Evolutionary conservation across 768 basidiomycete species (phyloP).

Genomic region (Sporobolomyces pararoseus): DNA sequence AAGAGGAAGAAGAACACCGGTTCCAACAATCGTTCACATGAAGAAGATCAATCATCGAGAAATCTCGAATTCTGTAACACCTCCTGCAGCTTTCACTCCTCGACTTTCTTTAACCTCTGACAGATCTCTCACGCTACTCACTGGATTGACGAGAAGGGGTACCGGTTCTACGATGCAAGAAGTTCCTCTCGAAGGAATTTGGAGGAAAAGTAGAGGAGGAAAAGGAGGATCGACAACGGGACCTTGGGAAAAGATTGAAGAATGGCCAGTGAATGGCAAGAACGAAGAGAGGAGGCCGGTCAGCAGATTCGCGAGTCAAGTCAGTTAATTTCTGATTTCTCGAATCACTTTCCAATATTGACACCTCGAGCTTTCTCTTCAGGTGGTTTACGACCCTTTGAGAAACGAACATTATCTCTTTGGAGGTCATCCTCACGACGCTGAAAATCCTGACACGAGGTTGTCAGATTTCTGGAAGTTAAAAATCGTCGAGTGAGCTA

Average conservation of each 20-base stretch:
- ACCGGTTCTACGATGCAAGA: not conserved
- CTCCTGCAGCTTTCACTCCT: slow-evolving; percentile 28
- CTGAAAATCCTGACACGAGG: not conserved
- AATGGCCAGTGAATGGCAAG: slow-evolving; percentile 10
- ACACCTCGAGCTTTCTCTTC: not conserved
- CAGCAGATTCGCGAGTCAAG: slow-evolving; percentile 34
- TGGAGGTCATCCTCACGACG: slow-evolving; percentile 27
- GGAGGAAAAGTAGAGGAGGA: slow-evolving; percentile 6
- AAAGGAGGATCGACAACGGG: not conserved
- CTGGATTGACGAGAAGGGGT: slow-evolving; percentile 13
- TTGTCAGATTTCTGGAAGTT: slow-evolving; percentile 37
- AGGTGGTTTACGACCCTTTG: slow-evolving; percentile 39
- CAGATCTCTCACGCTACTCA: slow-evolving; percentile 27
- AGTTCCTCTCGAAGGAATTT: slow-evolving; percentile 6
- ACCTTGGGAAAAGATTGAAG: slow-evolving; percentile 13
- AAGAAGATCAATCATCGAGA: not conserved
- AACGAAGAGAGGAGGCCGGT: not conserved
- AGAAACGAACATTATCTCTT: slow-evolving; percentile 34
- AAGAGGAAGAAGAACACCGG: not conserved
- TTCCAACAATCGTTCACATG: slow-evolving; percentile 29
- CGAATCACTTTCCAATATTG: not conserved
- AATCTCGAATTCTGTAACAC: not conserved
- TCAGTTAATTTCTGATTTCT: not conserved
- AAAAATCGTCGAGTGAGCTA: slow-evolving; percentile 30
- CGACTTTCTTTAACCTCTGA: slow-evolving; percentile 21